Base-by-base conservation (phyloP, 352 stramenopile genomes). In the Globisporangium iwayamae region DNA sequence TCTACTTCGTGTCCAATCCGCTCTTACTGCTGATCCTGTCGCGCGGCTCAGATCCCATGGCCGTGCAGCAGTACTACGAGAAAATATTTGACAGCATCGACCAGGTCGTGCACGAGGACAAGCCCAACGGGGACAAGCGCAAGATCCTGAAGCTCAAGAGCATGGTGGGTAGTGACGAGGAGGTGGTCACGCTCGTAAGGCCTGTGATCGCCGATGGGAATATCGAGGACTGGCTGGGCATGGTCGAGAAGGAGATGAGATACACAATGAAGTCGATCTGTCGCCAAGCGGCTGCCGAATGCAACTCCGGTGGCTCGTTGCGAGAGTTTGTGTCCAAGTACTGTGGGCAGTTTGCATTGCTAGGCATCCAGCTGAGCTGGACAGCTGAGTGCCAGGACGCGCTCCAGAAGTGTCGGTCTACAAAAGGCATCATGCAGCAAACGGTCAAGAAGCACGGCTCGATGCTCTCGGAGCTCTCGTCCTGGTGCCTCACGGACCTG, bases 1-100 rank as follows among this genome's bases (percentile, higher is more conserved):
- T 97, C 66, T 97, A 97, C 74, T 97, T 97, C 47, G 90, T 97
- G 1, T 96, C 89, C 1, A 97, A 97, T 59, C 86, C 90, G n/a
- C 74, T 96, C 1, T 65, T 97, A 47, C 75, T 97, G 8, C 69
- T 93, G n/a, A 93, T 97, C 50, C 67, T 97, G 7, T 96, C 84
- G 25, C 83, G 91, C 57, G 90, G 90, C 8, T 94, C 85, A 0
- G 88, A 97, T 57, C 84, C 86, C 0, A 63, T 72, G 11, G 78
- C 78, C 0, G 78, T 96, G 4, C 87, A 96, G 76, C 85, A 88
- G 56, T 94, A 93, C 63, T 96, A 96, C 68, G 84, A 95, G 55
- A 96, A 94, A 62, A 87, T 96, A 52, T 96, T 95, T 57, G 86
- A 93, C 56, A 80, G 76, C 14, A 81, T 95, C 30, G 81, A 83